Conservation (phyloP, 148 eudicot species). For the Linanthus parryae region DNA sequence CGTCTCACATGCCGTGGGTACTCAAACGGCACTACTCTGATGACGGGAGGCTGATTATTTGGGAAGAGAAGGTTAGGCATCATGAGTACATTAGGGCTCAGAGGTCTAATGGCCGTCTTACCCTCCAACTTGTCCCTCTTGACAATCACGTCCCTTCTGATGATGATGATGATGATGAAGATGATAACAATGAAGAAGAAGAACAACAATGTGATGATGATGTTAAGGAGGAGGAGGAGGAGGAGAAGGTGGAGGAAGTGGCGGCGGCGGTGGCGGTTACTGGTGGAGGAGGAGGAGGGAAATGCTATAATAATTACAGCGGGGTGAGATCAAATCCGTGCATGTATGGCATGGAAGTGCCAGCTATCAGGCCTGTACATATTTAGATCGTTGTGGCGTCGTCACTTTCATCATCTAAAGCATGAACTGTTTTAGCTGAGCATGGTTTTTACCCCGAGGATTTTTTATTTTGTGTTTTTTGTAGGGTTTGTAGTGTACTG, state of each 20-base stretch:
- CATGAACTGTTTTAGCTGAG: no score
- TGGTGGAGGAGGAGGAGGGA: neutral
- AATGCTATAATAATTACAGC: conserved; percentile 7
- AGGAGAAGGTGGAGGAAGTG: neutral
- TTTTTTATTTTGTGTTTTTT: no score
- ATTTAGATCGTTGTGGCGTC: no score
- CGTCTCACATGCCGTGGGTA: conserved; percentile 8
- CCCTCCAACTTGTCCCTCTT: conserved; percentile 5
- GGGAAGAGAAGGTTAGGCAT: conserved; percentile 1
- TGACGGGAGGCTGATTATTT: conserved; percentile 13
- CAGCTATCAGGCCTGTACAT: conserved; percentile 7
- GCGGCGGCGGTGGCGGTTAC: neutral
- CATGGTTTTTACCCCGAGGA: no score
- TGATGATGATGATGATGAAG: neutral
- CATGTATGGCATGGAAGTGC: conserved; percentile 5
- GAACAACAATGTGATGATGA: neutral
- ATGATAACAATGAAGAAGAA: neutral
- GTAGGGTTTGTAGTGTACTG: no score
- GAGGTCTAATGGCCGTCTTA: conserved; percentile 11
- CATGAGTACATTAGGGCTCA: conserved; percentile 9
- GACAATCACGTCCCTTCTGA: neutral
- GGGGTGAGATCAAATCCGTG: conserved; percentile 8
- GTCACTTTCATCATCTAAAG: no score
- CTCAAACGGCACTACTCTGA: conserved; percentile 1
- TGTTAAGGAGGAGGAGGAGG: neutral